Base-by-base conservation (phyloP, 2,329 filamentous ascomycete genomes). In the Coniosporium tulheliwenetii region DNA sequence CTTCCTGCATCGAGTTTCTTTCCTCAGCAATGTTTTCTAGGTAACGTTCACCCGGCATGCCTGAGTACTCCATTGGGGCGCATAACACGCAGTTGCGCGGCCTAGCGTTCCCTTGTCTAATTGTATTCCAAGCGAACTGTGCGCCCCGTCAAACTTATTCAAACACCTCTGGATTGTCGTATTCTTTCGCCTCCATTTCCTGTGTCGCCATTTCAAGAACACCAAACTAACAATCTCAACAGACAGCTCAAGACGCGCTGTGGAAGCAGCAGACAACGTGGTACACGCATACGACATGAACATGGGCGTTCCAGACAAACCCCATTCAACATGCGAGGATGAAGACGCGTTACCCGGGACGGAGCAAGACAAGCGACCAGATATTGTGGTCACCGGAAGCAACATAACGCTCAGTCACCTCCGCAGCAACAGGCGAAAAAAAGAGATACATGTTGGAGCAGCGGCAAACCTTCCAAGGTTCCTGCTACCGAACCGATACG, bases 221-320 rank as follows among this genome's bases (percentile, higher is more conserved):
- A 34, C 14, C 19, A 14, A n/a, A 5, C 44, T 37, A 7, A 26
- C 19, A 7, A 26, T 7, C 19, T 26, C 7, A 3, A 50, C 47
- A 76, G 79, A 83, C 52, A 82, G 77, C 53, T 80, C 79, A 41
- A 70, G 77, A 52, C 68, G 79, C 44, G 79, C 79, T 1, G 76
- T 84, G 4, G 79, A 83, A 56, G 79, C 79, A 14, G 79, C 79
- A 7, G 79, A 84, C 54, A 84, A 84, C 48, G 78, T 84, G 13
- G 79, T 84, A 8, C 77, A 83, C 56, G 79, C 79, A 10, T 82
- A 82, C 49, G 79, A 83, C 51, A 72, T 83, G 58, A 79, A 83
- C 51, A 80, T 83, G 76, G 74, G 79, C 49, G 69, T 84, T 35
- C 79, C 79, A n/a, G 75, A 79, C 45, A 75, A 71, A 10, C 74